Percentiles rank a stretch among this genome's conserved stretches.
phyloP scores from a whole-genome alignment of 73 alveolate genomes.

The Blepharisma stoltei region DNA sequence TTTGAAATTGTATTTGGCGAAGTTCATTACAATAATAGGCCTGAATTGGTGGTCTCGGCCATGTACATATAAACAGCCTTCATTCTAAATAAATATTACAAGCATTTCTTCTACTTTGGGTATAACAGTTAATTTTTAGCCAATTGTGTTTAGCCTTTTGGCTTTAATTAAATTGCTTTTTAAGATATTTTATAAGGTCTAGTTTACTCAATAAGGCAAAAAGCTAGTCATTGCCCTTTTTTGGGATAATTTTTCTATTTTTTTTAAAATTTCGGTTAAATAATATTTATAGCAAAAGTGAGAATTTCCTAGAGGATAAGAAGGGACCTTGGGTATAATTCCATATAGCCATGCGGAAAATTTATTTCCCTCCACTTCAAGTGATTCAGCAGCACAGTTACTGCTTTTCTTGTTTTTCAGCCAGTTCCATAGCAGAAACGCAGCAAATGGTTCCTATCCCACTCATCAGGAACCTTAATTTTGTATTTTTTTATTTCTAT shows the following conservation, averaged over 20 bases:
- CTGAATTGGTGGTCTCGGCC: conserved; percentile 51
- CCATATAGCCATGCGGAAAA: background rate
- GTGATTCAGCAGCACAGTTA: background rate
- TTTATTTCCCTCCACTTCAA: conserved; percentile 23
- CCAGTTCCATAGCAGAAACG: conserved; percentile 27
- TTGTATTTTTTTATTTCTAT: background rate
- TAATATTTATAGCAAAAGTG: too few species aligned
- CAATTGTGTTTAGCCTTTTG: too few species aligned
- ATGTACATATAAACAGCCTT: conserved; percentile 48
- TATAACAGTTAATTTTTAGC: too few species aligned
- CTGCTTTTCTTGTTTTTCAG: conserved; percentile 30
- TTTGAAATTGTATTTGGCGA: conserved; percentile 7
- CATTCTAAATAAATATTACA: background rate
- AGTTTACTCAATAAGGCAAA: too few species aligned
- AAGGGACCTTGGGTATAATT: too few species aligned
- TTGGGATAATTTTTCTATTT: too few species aligned
- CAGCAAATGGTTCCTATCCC: conserved; percentile 8
- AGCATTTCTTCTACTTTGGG: conserved; percentile 2
- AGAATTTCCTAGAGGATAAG: too few species aligned
- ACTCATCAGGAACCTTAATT: background rate
- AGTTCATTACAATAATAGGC: conserved; percentile 44
- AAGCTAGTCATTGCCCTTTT: too few species aligned
- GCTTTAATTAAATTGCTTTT: too few species aligned
- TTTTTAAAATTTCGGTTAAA: too few species aligned
- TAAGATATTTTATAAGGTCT: too few species aligned